These are phyloP conservation scores for Kodamaea neixiangensis DNA, from an alignment of 805 yeast species.

Conservation along the genomic window DNA sequence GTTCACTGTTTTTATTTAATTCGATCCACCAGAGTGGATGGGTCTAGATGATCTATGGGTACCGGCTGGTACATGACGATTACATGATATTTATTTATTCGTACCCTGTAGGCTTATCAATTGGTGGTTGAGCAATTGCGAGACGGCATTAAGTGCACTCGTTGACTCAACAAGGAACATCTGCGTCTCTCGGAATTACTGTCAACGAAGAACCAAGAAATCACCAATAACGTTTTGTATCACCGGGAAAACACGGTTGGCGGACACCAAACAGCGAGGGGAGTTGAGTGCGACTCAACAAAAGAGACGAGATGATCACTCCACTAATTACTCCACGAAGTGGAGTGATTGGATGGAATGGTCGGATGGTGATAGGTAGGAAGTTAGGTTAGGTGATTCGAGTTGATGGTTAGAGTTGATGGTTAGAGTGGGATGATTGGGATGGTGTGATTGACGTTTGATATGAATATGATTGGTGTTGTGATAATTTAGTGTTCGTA, in stretches of 20 bases:
- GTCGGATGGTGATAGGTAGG: too few relatives aligned
- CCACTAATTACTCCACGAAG: background rate
- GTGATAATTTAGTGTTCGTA: too few relatives aligned
- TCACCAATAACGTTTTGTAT: background rate
- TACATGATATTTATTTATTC: background rate
- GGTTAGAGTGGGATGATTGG: too few relatives aligned
- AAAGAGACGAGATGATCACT: background rate
- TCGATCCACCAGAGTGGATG: background rate
- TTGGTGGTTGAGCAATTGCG: background rate
- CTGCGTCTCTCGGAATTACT: background rate
- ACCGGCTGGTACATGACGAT: background rate
- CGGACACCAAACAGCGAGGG: background rate
- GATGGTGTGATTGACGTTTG: too few relatives aligned
- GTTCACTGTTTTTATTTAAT: constrained; percentile 5
- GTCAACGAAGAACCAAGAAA: background rate
- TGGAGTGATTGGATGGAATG: background rate
- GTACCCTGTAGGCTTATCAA: background rate
- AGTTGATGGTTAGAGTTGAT: too few relatives aligned
- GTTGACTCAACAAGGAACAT: background rate
- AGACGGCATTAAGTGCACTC: background rate
- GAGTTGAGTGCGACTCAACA: background rate
- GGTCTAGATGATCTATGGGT: background rate
- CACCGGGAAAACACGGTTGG: background rate
- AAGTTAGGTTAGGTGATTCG: too few relatives aligned
- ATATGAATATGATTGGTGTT: too few relatives aligned